Conservation (phyloP, 345 rosid genomes). For the Firmiana major region DNA sequence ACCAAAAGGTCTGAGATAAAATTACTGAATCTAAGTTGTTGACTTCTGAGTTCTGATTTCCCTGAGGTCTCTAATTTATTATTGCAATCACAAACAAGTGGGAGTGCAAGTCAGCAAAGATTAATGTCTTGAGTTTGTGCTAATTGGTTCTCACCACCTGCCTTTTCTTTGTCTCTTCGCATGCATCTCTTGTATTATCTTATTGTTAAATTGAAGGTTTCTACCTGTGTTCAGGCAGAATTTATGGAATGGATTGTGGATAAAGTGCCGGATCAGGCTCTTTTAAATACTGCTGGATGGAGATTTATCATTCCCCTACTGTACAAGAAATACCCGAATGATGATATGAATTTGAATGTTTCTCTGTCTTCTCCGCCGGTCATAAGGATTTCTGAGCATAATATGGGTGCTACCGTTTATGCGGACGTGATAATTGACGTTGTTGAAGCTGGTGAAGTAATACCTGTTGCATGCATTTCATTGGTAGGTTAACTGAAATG, state of each 20-base stretch:
- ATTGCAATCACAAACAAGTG: too few relatives aligned
- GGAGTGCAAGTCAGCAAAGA: too few relatives aligned
- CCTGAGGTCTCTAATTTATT: too few relatives aligned
- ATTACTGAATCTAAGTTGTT: too few relatives aligned
- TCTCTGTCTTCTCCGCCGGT: conserved; percentile 79
- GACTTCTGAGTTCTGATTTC: too few relatives aligned
- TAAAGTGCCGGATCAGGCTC: conserved; percentile 79
- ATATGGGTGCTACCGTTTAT: conserved; percentile 70
- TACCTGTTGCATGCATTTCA: conserved; percentile 94
- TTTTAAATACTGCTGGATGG: conserved; percentile 90
- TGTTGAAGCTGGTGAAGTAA: conserved; percentile 52
- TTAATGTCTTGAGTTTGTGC: too few relatives aligned
- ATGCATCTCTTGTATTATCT: conserved; percentile 6
- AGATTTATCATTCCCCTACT: conserved; percentile 84
- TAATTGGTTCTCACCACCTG: too few relatives aligned
- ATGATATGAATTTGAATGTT: conserved; percentile 76
- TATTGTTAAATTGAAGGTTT: conserved; percentile 11
- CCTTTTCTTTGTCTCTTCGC: neutral
- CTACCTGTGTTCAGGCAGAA: conserved; percentile 58
- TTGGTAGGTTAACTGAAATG: too few relatives aligned
- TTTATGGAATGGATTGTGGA: conserved; percentile 93
- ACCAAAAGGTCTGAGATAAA: too few relatives aligned
- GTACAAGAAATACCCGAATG: conserved; percentile 87
- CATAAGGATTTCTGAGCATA: conserved; percentile 54
- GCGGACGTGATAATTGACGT: conserved; percentile 73